Evolutionary conservation across 805 yeast genomes (phyloP).

Genomic region (Spathaspora hagerdaliae): DNA sequence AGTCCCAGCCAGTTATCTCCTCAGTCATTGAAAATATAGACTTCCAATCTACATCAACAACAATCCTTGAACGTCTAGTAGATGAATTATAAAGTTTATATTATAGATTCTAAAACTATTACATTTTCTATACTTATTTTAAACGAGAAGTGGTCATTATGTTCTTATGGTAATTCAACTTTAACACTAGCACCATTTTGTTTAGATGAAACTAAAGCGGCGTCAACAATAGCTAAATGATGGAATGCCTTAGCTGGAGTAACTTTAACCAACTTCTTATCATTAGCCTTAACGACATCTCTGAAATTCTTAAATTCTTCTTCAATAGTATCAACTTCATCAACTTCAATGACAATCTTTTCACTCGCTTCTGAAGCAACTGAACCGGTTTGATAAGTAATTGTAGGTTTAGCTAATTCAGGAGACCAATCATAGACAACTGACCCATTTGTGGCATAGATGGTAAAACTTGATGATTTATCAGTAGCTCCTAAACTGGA

Average conservation of each 20-base stretch:
- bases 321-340: constrained; percentile 40
- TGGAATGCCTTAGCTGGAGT: constrained; percentile 85
- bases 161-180: constrained; percentile 32
- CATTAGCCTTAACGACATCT: constrained; percentile 56
- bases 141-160: not conserved
- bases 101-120: not conserved
- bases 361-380: constrained; percentile 49
- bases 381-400: constrained; percentile 31
- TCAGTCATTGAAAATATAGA: too few species aligned
- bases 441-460: constrained; percentile 80
- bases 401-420: constrained; percentile 31
- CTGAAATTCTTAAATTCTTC: constrained; percentile 49
- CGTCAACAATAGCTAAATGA: constrained; percentile 87
- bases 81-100: constrained; percentile 10
- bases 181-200: constrained; percentile 48
- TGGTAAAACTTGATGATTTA: constrained; percentile 60
- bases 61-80: constrained; percentile 2
- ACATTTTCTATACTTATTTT: not conserved
- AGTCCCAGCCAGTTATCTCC: too few species aligned
- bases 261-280: constrained; percentile 52
- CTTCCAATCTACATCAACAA: not conserved
- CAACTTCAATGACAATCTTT: constrained; percentile 34
- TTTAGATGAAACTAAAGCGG: constrained; percentile 68
- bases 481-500: constrained; percentile 82
- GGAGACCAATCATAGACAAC: constrained; percentile 64